These are phyloP conservation scores for Sarocladium kiliense DNA, from an alignment of 2,329 filamentous ascomycete genomes.

Conservation along the genomic window DNA sequence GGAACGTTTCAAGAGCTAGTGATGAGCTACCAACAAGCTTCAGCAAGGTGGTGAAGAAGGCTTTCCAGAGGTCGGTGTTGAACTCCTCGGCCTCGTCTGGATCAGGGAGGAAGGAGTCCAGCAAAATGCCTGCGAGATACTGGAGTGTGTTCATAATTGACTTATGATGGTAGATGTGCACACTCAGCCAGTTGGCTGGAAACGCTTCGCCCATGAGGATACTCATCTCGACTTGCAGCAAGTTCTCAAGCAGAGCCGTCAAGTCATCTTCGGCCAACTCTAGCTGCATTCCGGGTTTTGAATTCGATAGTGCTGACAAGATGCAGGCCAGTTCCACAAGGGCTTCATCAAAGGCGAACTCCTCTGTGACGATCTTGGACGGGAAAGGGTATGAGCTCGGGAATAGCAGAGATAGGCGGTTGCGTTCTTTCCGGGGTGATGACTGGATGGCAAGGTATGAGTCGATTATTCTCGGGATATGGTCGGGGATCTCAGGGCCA, in stretches of 20 bases:
- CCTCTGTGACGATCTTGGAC: constrained; percentile 58
- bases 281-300: constrained; percentile 65
- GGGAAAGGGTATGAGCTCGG: constrained; percentile 88
- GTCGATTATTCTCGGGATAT: constrained; percentile 84
- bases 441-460: constrained; percentile 77
- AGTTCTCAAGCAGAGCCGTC: constrained; percentile 68
- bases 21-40: constrained; percentile 85
- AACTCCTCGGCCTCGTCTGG: constrained; percentile 90
- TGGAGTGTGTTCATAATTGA: constrained; percentile 83
- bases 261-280: constrained; percentile 72
- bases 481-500: constrained; percentile 76
- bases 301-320: constrained; percentile 74
- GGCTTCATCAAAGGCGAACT: constrained; percentile 70
- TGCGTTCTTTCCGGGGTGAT: constrained; percentile 46
- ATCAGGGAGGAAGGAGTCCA: constrained; percentile 79
- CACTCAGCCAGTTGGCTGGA: constrained; percentile 82
- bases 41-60: constrained; percentile 84
- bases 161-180: constrained; percentile 89
- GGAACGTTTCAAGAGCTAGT: constrained; percentile 89
- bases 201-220: constrained; percentile 88
- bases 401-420: constrained; percentile 79
- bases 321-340: constrained; percentile 85
- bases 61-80: constrained; percentile 89
- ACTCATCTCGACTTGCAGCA: constrained; percentile 80
- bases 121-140: constrained; percentile 71